A percentile compares a stretch with the other conserved stretches of the same genome.
phyloP scores from a whole-genome alignment of 2,329 filamentous ascomycete genomes.

The Pseudogymnoascus sp. region DNA sequence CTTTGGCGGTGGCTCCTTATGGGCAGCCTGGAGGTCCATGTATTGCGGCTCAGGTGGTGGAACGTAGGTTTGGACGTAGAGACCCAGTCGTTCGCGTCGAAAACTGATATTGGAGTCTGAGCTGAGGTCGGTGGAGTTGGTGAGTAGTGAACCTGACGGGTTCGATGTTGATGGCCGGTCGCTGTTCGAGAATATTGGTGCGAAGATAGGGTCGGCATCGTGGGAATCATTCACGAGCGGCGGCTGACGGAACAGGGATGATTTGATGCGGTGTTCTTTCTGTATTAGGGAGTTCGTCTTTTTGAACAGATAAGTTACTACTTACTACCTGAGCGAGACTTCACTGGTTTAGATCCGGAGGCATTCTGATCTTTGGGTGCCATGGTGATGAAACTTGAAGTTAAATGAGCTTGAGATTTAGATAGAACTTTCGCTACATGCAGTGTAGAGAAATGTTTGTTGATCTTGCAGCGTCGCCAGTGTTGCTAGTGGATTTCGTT shows the following conservation, averaged over 20 bases:
- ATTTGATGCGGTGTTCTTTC: background rate
- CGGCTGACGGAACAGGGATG: background rate
- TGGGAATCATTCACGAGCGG: background rate
- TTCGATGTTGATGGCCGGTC: background rate
- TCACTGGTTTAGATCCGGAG: background rate
- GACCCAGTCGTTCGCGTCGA: background rate
- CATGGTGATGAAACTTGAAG: background rate
- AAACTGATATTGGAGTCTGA: background rate
- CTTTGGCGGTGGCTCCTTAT: background rate
- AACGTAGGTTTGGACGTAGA: background rate
- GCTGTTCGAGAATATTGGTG: background rate
- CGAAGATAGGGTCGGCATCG: background rate
- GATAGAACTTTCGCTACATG: background rate
- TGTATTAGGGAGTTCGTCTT: background rate
- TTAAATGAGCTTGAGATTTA: background rate
- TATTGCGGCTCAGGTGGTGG: background rate
- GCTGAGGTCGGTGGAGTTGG: background rate
- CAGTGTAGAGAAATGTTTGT: background rate
- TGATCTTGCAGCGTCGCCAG: background rate
- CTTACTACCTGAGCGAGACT: background rate
- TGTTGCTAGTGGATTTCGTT: background rate
- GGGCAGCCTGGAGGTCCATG: background rate
- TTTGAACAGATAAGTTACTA: background rate
- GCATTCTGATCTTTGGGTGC: background rate
- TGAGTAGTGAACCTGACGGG: background rate